These are phyloP conservation scores for Panicum virgatum DNA, from an alignment of 202 grass and related monocot species.

Conservation along the genomic window DNA sequence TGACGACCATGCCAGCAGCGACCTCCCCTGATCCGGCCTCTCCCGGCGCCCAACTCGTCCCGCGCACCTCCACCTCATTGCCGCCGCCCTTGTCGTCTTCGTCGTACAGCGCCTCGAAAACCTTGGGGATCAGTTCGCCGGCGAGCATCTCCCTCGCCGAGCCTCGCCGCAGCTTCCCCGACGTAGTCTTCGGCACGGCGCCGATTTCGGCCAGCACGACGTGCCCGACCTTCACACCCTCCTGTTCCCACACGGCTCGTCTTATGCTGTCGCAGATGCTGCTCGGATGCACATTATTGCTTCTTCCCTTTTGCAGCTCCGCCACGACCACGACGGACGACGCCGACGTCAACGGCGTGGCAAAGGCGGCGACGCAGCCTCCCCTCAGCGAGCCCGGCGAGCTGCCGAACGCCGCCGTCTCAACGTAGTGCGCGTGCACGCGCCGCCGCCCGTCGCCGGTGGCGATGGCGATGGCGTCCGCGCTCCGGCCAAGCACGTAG, in stretches of 20 bases:
- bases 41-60: background rate
- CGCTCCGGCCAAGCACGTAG: conserved; percentile 46
- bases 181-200: conserved; percentile 52
- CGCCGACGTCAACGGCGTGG: background rate
- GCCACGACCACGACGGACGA: conserved; percentile 38
- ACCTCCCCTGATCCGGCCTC: background rate
- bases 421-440: conserved; percentile 49
- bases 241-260: conserved; percentile 38
- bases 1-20: background rate
- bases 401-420: conserved; percentile 33
- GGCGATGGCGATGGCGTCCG: conserved; percentile 28
- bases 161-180: conserved; percentile 48
- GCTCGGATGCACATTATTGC: background rate
- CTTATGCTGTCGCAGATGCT: conserved; percentile 45
- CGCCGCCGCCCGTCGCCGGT: background rate
- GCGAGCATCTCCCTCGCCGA: conserved; percentile 38
- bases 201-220: conserved; percentile 51
- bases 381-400: conserved; percentile 25
- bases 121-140: conserved; percentile 29
- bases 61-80: background rate
- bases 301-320: conserved; percentile 37
- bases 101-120: conserved; percentile 28
- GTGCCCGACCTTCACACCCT: conserved; percentile 20
- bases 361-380: conserved; percentile 41
- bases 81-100: background rate